Percentiles rank a stretch among this genome's conserved stretches.
phyloP scores from a whole-genome alignment of 306 rosid genomes.

The Lupinus albus region DNA sequence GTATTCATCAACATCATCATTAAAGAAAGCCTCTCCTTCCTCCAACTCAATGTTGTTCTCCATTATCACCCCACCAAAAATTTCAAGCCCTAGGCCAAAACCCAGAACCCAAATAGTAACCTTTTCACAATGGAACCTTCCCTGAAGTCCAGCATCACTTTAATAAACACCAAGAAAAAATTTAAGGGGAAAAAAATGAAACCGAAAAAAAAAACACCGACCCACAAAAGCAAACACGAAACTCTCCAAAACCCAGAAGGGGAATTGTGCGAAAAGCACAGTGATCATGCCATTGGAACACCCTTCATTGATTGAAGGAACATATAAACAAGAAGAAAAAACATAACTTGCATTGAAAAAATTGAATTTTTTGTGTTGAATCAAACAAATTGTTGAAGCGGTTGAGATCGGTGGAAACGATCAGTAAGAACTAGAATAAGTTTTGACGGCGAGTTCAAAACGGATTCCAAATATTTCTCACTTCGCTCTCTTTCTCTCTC shows the following conservation, averaged over 20 bases:
- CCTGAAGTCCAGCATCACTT: slow-evolving; percentile 79
- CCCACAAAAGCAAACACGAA: slow-evolving; percentile 48
- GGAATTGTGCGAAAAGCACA: slow-evolving; percentile 40
- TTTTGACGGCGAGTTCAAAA: slow-evolving; percentile 54
- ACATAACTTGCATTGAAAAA: slow-evolving; percentile 43
- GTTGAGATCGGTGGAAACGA: slow-evolving; percentile 48
- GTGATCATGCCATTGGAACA: slow-evolving; percentile 40
- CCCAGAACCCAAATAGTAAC: slow-evolving; percentile 52
- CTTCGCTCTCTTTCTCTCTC: slow-evolving; percentile 40
- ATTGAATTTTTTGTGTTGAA: slow-evolving; percentile 15
- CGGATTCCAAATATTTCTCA: slow-evolving; percentile 47
- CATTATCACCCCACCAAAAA: slow-evolving; percentile 49
- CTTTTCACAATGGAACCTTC: slow-evolving; percentile 52
- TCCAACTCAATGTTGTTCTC: slow-evolving; percentile 60
- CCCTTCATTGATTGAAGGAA: slow-evolving; percentile 46
- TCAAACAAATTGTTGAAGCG: slow-evolving; percentile 37
- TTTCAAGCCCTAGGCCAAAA: slow-evolving; percentile 47
- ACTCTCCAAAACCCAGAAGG: slow-evolving; percentile 51
- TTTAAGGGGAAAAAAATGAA: background rate
- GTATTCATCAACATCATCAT: slow-evolving; percentile 55
- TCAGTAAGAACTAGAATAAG: slow-evolving; percentile 44
- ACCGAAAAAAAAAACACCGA: slow-evolving; percentile 35
- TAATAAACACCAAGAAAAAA: slow-evolving; percentile 34
- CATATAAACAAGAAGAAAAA: slow-evolving; percentile 47
- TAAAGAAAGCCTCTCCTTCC: slow-evolving; percentile 77